Conservation (phyloP, 371 early-diverging fungal species). For the Mortierella sp. region DNA sequence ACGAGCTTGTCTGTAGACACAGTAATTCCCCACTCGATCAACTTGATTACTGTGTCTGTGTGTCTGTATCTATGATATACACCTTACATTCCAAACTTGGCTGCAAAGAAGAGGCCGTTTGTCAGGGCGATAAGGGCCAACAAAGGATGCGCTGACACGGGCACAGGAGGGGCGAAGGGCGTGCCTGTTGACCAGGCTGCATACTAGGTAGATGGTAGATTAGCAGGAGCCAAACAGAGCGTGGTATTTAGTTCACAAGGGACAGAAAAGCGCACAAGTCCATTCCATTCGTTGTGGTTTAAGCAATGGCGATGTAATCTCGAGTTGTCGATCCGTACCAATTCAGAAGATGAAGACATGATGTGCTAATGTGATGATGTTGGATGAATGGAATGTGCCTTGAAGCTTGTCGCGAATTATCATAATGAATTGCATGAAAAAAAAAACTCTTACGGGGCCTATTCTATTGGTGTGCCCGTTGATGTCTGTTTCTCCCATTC, state of each 20-base stretch:
- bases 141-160: constrained; percentile 26
- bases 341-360: constrained; percentile 26
- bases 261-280: neutral
- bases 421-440: neutral
- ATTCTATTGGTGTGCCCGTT: too few relatives aligned
- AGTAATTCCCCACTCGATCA: neutral
- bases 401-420: neutral
- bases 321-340: constrained; percentile 14
- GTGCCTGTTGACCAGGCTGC: constrained; percentile 44
- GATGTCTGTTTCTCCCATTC: neutral
- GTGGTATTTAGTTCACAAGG: neutral
- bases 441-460: neutral
- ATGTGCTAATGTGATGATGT: neutral
- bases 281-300: neutral
- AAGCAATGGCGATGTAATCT: neutral
- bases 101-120: constrained; percentile 43
- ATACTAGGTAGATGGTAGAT: constrained; percentile 12
- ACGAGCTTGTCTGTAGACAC: neutral
- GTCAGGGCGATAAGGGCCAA: constrained; percentile 27
- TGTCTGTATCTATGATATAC: neutral
- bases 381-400: neutral
- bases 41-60: too few relatives aligned
- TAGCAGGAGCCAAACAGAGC: neutral
- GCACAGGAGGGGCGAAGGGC: constrained; percentile 41
- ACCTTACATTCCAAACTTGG: constrained; percentile 55